These are phyloP conservation scores for Candolleomyces aberdarensis DNA, from an alignment of 768 basidiomycete genomes.

Conservation along the genomic window DNA sequence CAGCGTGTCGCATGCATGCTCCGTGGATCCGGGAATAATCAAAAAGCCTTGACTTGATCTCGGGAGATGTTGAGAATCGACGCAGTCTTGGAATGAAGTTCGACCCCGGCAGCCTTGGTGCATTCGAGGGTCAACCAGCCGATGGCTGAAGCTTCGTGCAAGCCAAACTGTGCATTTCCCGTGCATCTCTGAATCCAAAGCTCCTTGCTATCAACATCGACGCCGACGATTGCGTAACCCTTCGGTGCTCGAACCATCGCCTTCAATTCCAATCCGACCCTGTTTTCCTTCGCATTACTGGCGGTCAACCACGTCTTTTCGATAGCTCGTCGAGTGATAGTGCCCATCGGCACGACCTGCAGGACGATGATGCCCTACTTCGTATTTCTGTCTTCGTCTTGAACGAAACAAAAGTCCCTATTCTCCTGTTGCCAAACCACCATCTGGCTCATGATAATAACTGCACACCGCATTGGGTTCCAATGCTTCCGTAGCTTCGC, in stretches of 20 bases:
- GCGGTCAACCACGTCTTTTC: slow-evolving; percentile 99
- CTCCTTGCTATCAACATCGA: slow-evolving; percentile 98
- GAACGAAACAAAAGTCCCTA: slow-evolving; percentile 52
- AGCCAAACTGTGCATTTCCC: slow-evolving; percentile 97
- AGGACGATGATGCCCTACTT: slow-evolving; percentile 93
- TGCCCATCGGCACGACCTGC: slow-evolving; percentile 97
- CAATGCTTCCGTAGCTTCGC: slow-evolving; percentile 79
- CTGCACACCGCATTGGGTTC: slow-evolving; percentile 93
- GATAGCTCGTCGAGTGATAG: slow-evolving; percentile 94
- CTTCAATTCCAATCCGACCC: slow-evolving; percentile 97
- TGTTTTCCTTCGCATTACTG: slow-evolving; percentile 95
- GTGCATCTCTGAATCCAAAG: slow-evolving; percentile 98
- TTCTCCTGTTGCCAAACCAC: slow-evolving; percentile 74
- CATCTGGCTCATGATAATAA: slow-evolving; percentile 92
- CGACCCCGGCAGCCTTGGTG: slow-evolving; percentile 90
- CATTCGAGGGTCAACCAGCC: slow-evolving; percentile 99
- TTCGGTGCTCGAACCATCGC: slow-evolving; percentile 95
- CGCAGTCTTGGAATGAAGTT: slow-evolving; percentile 96
- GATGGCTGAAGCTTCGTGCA: slow-evolving; percentile 94
- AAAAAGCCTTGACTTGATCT: slow-evolving; percentile 96
- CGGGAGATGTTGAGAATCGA: slow-evolving; percentile 88
- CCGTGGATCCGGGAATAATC: slow-evolving; percentile 99
- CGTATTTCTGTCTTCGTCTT: slow-evolving; percentile 19
- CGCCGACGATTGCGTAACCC: slow-evolving; percentile 93
- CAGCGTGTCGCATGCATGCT: slow-evolving; percentile 94